These are phyloP conservation scores for Plasmodium blacklocki DNA, from an alignment of 169 alveolate species.

Conservation along the genomic window DNA sequence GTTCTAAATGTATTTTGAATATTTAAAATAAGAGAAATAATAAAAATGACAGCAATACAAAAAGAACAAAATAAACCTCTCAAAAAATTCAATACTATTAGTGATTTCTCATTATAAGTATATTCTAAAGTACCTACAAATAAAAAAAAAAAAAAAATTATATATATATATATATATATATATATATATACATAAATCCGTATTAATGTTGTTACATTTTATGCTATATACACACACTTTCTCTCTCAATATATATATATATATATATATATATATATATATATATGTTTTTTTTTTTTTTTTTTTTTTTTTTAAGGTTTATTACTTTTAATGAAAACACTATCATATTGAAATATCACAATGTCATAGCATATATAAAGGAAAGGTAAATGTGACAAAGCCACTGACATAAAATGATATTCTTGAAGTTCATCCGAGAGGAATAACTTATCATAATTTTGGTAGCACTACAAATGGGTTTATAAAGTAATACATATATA, in stretches of 20 bases:
- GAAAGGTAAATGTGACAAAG: conserved; percentile 72
- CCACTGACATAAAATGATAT: conserved; percentile 68
- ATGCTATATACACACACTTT: too few species aligned
- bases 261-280: background rate
- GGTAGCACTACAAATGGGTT: conserved; percentile 39
- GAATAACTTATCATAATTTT: conserved; percentile 51
- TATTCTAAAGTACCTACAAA: conserved; percentile 59
- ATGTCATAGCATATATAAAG: conserved; percentile 72
- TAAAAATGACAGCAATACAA: conserved; percentile 56
- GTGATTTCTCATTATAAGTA: conserved; percentile 51
- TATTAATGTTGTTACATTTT: too few species aligned
- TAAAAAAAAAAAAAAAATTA: background rate
- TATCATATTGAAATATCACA: conserved; percentile 72
- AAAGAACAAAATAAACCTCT: conserved; percentile 70
- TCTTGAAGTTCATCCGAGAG: conserved; percentile 66
- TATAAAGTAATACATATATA: conserved; percentile 1
- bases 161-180: conserved; percentile 1
- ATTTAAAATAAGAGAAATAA: conserved; percentile 46
- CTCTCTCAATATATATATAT: background rate
- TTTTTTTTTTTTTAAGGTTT: background rate
- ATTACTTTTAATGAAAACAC: conserved; percentile 73
- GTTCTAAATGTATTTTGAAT: conserved; percentile 64
- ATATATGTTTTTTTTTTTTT: background rate
- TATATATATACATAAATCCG: background rate
- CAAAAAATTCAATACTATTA: conserved; percentile 50